These are phyloP conservation scores for Calonectria montana DNA, from an alignment of 2,329 filamentous ascomycete genomes.

Conservation along the genomic window DNA sequence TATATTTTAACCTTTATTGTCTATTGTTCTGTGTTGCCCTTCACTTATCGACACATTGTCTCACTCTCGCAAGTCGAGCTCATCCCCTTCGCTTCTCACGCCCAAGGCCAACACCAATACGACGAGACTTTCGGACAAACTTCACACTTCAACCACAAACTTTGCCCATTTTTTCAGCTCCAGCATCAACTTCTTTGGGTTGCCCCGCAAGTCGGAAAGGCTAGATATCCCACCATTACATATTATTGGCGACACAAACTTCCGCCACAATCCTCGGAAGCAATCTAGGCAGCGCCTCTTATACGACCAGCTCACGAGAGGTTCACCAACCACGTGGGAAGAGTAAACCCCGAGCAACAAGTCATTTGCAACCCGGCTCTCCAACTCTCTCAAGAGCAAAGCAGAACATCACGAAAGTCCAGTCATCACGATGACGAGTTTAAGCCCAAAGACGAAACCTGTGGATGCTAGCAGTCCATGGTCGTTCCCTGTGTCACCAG, in stretches of 20 bases:
- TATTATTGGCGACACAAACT: conserved; percentile 14
- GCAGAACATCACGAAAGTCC: background rate
- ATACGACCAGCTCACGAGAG: background rate
- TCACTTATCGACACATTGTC: conserved; percentile 34
- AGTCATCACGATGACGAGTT: background rate
- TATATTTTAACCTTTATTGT: conserved; percentile 16
- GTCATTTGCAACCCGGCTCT: background rate
- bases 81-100: background rate
- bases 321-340: background rate
- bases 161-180: conserved; percentile 1
- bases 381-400: background rate
- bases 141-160: background rate
- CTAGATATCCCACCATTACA: background rate
- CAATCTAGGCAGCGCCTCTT: conserved; percentile 1
- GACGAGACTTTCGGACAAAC: background rate
- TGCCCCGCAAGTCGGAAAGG: conserved; percentile 16
- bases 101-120: background rate
- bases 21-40: conserved; percentile 26
- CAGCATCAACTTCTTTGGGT: background rate
- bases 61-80: conserved; percentile 23
- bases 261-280: conserved; percentile 3
- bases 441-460: background rate
- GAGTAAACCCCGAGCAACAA: background rate
- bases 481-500: background rate
- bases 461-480: background rate